Percentiles rank a stretch among this genome's conserved stretches.
phyloP scores from a whole-genome alignment of 2,329 filamentous ascomycete genomes.

The Cordyceps pruinosa region DNA sequence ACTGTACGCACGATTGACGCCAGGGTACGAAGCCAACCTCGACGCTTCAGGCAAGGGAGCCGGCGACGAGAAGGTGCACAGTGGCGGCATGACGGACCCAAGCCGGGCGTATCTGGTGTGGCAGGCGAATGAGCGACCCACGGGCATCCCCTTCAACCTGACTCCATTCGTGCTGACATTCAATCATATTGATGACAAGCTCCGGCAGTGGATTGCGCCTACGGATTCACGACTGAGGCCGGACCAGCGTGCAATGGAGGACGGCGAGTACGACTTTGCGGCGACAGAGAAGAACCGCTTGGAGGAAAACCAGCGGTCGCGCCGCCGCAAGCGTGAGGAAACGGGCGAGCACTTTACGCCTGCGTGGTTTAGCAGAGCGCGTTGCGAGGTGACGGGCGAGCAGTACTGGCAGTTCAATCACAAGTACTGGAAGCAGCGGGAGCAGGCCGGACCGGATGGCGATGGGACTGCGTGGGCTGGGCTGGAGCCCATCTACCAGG shows the following conservation, averaged over 20 bases:
- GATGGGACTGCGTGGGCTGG: constrained; percentile 57
- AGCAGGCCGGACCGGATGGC: constrained; percentile 55
- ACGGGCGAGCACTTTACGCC: constrained; percentile 75
- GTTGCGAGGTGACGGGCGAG: constrained; percentile 75
- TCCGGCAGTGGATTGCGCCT: constrained; percentile 71
- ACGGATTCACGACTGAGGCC: constrained; percentile 91
- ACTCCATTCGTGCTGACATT: constrained; percentile 94
- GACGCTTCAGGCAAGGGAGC: constrained; percentile 44
- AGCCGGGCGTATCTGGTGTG: constrained; percentile 83
- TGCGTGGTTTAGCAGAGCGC: constrained; percentile 73
- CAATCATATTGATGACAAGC: constrained; percentile 82
- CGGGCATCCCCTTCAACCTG: constrained; percentile 89
- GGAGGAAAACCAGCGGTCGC: constrained; percentile 82
- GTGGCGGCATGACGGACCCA: constrained; percentile 54
- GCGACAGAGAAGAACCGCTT: constrained; percentile 90
- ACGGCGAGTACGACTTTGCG: constrained; percentile 91
- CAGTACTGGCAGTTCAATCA: constrained; percentile 85
- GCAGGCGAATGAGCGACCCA: constrained; percentile 76
- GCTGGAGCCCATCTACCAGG: constrained; percentile 67
- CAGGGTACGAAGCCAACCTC: constrained; percentile 74
- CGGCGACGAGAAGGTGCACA: constrained; percentile 33
- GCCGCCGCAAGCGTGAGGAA: constrained; percentile 64
- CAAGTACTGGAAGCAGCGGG: constrained; percentile 76
- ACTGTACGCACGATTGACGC: constrained; percentile 87
- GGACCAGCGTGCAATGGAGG: constrained; percentile 96